Evolutionary conservation across 805 yeast species (phyloP), one percentile per base, ranked within the genome.

Genomic region (Barnettozyma siamensis): DNA sequence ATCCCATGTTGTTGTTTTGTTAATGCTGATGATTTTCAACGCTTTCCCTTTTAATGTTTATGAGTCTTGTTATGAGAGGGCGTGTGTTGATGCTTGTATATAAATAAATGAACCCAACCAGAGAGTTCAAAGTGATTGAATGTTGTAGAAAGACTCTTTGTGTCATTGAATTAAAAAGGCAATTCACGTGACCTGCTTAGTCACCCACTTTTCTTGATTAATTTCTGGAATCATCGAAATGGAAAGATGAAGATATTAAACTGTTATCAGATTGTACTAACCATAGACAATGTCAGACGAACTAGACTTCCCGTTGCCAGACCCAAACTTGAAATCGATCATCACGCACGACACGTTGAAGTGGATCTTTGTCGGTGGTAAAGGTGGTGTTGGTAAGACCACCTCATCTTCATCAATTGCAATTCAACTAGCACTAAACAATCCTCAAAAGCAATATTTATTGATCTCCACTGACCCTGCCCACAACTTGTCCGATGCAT

Each of bases 361-460:
- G 59, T 93, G 99, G 99, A 83, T 93, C 48, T 93, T 93, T 58
- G 98, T 91, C 33, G 99, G 99, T 51, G 99, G 99, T 53, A 93
- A 93, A 70, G 99, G 99, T 63, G 99, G 99, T 66, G 99, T 93
- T 23, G 99, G 99, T 57, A 93, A 93, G 63, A 93, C 99, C 48
- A 93, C 99, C 20, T 86, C 97, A 4, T 91, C 98, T 1, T 89
- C 96, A 35, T 88, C 97, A 19, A 75, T 93, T 52, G 95, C 99
- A 18, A 83, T 89, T 48, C 98, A 93, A 66, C 75, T 93, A 62
- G 97, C 99, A 15, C 65, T 84, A 46, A 70, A 75, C 43, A 83
- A 94, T 59, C 94, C 95, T 28, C 50, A 63, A 15, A 89, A 88
- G 50, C 82, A 84, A 54, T 94, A 88, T 53, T 70, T 93, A 47